Evolutionary conservation across 495 filamentous ascomycete genomes (phyloP).

Genomic region (Pyronema omphalodes): DNA sequence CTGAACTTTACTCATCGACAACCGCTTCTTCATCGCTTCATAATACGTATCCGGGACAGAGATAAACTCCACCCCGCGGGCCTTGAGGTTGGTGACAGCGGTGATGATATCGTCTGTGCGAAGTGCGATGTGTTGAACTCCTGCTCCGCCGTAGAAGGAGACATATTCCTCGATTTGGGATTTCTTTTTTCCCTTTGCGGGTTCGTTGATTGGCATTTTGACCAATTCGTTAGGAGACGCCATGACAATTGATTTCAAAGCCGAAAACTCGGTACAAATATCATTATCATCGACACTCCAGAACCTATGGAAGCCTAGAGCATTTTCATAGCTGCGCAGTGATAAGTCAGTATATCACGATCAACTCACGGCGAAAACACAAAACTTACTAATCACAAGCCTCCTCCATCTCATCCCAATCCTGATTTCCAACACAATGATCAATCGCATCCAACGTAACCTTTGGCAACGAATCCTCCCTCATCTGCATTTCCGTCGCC

Average conservation of each 20-base stretch:
- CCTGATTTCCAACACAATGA: constrained; percentile 88
- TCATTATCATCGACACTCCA: constrained; percentile 81
- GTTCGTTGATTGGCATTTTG: constrained; percentile 97
- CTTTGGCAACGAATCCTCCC: constrained; percentile 37
- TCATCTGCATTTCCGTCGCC: constrained; percentile 18
- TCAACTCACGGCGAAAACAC: constrained; percentile 5
- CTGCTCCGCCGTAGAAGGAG: constrained; percentile 65
- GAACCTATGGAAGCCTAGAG: constrained; percentile 84
- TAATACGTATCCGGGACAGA: constrained; percentile 68
- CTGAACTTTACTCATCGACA: constrained; percentile 35
- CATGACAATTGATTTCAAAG: constrained; percentile 74
- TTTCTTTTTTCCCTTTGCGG: constrained; percentile 64
- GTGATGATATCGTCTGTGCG: constrained; percentile 59
- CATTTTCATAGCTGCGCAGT: constrained; percentile 52
- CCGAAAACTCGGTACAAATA: constrained; percentile 76
- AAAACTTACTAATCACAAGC: constrained; percentile 52
- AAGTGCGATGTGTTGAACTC: constrained; percentile 83
- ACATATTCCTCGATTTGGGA: constrained; percentile 90
- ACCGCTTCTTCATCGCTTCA: constrained; percentile 47
- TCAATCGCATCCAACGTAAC: constrained; percentile 58
- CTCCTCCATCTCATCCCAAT: constrained; percentile 71
- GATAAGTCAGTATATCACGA: constrained; percentile 15
- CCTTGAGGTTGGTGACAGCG: constrained; percentile 52
- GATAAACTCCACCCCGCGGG: constrained; percentile 77
- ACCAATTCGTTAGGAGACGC: constrained; percentile 59